phyloP scores from a whole-genome alignment of 2,329 filamentous ascomycete genomes.

The Nannizzia gypsea region DNA sequence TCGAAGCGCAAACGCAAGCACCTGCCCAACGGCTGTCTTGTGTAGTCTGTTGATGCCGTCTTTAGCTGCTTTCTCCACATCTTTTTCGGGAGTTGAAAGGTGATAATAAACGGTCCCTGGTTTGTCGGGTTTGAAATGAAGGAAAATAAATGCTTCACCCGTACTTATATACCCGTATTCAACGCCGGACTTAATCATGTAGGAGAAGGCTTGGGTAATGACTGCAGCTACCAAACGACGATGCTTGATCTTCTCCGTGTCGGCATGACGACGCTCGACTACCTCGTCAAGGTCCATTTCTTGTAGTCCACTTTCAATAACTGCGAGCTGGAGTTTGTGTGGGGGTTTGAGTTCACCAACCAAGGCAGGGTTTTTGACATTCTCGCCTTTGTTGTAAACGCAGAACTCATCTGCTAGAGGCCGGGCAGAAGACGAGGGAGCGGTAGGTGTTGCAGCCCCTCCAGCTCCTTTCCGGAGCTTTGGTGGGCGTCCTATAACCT shows the following conservation, averaged over 20 bases:
- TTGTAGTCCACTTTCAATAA: slow-evolving; percentile 35
- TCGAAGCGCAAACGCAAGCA: slow-evolving; percentile 22
- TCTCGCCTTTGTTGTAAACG: slow-evolving; percentile 21
- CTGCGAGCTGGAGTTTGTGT: slow-evolving; percentile 34
- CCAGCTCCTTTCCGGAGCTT: slow-evolving; percentile 7
- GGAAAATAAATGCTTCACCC: slow-evolving; percentile 35
- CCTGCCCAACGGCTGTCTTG: slow-evolving; percentile 24
- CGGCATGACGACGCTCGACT: slow-evolving; percentile 24
- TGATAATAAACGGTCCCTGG: slow-evolving; percentile 24
- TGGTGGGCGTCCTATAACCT: slow-evolving; percentile 2
- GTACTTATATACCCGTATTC: slow-evolving; percentile 36
- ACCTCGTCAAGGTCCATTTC: slow-evolving; percentile 33
- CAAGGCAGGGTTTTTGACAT: slow-evolving; percentile 18
- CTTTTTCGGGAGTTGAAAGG: slow-evolving; percentile 22
- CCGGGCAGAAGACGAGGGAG: slow-evolving; percentile 9
- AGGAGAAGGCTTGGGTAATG: slow-evolving; percentile 39
- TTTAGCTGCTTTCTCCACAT: slow-evolving; percentile 17
- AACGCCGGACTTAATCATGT: slow-evolving; percentile 39
- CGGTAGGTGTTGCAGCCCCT: slow-evolving; percentile 7
- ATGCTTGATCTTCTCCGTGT: slow-evolving; percentile 26
- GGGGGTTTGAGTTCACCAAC: slow-evolving; percentile 39
- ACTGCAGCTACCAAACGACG: slow-evolving; percentile 32
- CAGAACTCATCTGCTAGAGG: slow-evolving; percentile 27
- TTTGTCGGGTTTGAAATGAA: slow-evolving; percentile 26
- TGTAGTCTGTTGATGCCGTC: slow-evolving; percentile 17